Evolutionary conservation across 2,329 filamentous ascomycete species (phyloP), one percentile per base, ranked within the genome.

Genomic region (Cladosporium sphaerospermum): DNA sequence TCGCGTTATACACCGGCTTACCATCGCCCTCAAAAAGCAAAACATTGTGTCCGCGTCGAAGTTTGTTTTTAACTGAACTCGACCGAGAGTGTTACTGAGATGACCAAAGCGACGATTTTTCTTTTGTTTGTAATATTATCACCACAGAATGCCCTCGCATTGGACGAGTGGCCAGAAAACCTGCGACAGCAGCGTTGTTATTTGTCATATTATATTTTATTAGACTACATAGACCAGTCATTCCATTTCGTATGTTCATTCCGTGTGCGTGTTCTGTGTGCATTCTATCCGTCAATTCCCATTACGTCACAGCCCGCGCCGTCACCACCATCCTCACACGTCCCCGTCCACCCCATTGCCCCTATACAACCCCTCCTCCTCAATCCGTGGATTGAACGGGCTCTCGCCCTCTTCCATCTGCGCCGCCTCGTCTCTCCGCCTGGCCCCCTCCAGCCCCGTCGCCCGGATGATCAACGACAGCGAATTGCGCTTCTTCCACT

Each of bases 331-430:
- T 2, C 7, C 23, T 28, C 23, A 47, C 18, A 28, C 43, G 19
- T 47, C 48, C 49, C 43, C 28, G 16, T 18, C 45, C 45, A 14
- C 48, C 33, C 40, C 37, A 23, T 14, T 11, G 39, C 31, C 36
- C 8, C 47, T 31, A 50, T 45, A 46, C 51, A 49, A 23, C n/a
- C 45, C 45, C 36, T 41, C 50, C 40, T 43, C 51, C 28, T 48
- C 54, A 16, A 44, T 40, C 41, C 41, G 53, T 16, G 43, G 33
- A 18, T 36, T 18, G n/a, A 49, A 55, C 10, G 56, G 56, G 40
- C 53, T 57, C 34, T 52, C 23, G 5, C 56, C 53, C 42, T 53
- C 56, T 33, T 57, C 56, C 40, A 51, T 54, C 43, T 47, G 47
- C 11, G 47, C 39, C 28, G 47, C 47, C 31, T 50, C 47, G 11